Conservation (phyloP, 768 basidiomycete genomes). For the Thelephora ganbajun region DNA sequence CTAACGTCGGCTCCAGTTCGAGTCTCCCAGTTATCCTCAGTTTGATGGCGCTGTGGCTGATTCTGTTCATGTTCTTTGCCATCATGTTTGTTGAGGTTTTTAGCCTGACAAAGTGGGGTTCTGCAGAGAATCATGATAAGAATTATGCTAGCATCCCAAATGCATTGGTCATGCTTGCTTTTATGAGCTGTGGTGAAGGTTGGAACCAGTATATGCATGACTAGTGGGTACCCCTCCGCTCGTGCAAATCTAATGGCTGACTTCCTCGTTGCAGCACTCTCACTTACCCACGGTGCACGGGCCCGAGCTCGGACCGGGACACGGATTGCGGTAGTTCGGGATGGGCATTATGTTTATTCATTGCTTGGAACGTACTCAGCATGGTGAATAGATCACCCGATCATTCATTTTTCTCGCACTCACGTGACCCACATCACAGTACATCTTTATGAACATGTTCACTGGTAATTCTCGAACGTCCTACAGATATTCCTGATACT, state of each 20-base stretch:
- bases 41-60: slow-evolving; percentile 77
- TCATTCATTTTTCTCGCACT: background rate
- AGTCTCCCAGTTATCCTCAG: slow-evolving; percentile 79
- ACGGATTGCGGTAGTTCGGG: slow-evolving; percentile 80
- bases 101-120: slow-evolving; percentile 75
- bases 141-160: slow-evolving; percentile 76
- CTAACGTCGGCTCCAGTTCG: slow-evolving; percentile 31
- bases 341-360: slow-evolving; percentile 82
- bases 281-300: slow-evolving; percentile 70
- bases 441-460: slow-evolving; percentile 93
- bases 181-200: slow-evolving; percentile 81
- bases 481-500: background rate
- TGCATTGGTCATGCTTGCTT: slow-evolving; percentile 77
- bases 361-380: slow-evolving; percentile 89
- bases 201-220: slow-evolving; percentile 99
- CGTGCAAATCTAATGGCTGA: no score
- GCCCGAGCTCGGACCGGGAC: slow-evolving; percentile 27
- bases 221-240: slow-evolving; percentile 40
- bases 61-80: slow-evolving; percentile 82
- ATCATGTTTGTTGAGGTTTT: slow-evolving; percentile 87
- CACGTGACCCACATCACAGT: slow-evolving; percentile 30
- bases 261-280: slow-evolving; percentile 37
- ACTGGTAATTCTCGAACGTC: slow-evolving; percentile 39
- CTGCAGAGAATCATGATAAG: slow-evolving; percentile 47
- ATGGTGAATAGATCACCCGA: slow-evolving; percentile 43